Evolutionary conservation across 495 filamentous ascomycete species (phyloP).

Genomic region (Neurospora cerealis): DNA sequence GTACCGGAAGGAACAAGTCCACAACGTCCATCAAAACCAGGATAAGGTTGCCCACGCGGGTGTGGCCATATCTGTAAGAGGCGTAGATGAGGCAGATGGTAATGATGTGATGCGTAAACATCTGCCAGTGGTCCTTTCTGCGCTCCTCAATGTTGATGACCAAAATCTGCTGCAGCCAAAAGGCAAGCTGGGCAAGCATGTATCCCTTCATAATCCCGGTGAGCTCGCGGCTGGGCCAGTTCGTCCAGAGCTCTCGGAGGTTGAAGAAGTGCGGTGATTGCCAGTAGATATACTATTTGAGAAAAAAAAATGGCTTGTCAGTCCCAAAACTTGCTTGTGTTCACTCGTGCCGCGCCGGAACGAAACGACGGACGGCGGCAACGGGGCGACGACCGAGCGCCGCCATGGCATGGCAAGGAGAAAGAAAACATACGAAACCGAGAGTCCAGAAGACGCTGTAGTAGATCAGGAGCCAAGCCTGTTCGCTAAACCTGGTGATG

Average conservation of each 20-base stretch:
- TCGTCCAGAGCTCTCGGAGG: slow-evolving; percentile 66
- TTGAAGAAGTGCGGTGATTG: slow-evolving; percentile 72
- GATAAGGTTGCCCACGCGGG: slow-evolving; percentile 79
- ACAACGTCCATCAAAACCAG: slow-evolving; percentile 90
- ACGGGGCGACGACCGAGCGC: neutral
- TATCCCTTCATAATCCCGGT: slow-evolving; percentile 75
- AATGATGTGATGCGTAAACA: slow-evolving; percentile 90
- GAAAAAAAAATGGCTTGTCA: slow-evolving; percentile 8
- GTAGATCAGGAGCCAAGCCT: slow-evolving; percentile 83
- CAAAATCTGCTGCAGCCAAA: slow-evolving; percentile 89
- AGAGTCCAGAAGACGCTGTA: slow-evolving; percentile 67
- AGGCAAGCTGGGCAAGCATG: slow-evolving; percentile 81
- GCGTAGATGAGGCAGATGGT: slow-evolving; percentile 70
- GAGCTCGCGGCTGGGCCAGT: slow-evolving; percentile 70
- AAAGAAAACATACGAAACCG: slow-evolving; percentile 59
- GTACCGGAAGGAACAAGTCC: slow-evolving; percentile 77
- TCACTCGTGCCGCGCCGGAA: neutral
- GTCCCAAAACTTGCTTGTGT: neutral
- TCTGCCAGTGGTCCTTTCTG: slow-evolving; percentile 89
- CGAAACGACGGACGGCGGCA: neutral
- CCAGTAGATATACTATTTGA: slow-evolving; percentile 63
- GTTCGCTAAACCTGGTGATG: slow-evolving; percentile 75
- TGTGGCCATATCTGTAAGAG: slow-evolving; percentile 76
- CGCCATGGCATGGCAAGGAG: neutral
- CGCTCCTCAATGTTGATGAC: slow-evolving; percentile 90